These are phyloP conservation scores for Willaertia magna DNA, from an alignment of 208 protist species.

Conservation along the genomic window DNA sequence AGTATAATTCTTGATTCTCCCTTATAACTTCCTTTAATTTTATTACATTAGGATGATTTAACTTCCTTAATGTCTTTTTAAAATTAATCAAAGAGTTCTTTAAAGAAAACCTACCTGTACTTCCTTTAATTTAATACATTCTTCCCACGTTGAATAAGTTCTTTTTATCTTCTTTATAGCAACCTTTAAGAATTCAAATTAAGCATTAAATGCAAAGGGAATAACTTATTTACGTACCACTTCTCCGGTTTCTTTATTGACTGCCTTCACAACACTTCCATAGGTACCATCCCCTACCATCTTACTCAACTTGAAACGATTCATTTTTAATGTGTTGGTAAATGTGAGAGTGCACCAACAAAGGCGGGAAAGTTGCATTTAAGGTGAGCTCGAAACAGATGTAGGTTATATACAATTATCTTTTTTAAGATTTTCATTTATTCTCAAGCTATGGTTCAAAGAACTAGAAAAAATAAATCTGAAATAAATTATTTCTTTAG, in stretches of 20 bases:
- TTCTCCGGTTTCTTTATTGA: slow-evolving; percentile 70
- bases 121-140: slow-evolving; percentile 84
- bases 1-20: slow-evolving; percentile 86
- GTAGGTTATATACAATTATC: too few species aligned
- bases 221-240: slow-evolving; percentile 34
- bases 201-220: not conserved
- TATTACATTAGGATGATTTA: slow-evolving; percentile 91
- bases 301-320: slow-evolving; percentile 77
- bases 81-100: not conserved
- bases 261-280: slow-evolving; percentile 76
- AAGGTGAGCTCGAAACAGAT: too few species aligned
- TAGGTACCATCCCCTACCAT: slow-evolving; percentile 89
- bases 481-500: too few species aligned
- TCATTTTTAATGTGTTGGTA: slow-evolving; percentile 46
- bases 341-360: too few species aligned
- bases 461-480: too few species aligned
- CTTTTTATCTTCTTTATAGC: slow-evolving; percentile 97
- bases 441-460: too few species aligned
- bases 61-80: slow-evolving; percentile 63
- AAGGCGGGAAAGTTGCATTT: too few species aligned
- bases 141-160: slow-evolving; percentile 89
- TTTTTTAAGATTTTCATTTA: too few species aligned
- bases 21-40: slow-evolving; percentile 89
- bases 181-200: slow-evolving; percentile 31
- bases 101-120: slow-evolving; percentile 57